These are phyloP conservation scores for Ophiognomonia clavigignenti-juglandacearum DNA, from an alignment of 2,329 filamentous ascomycete species.

Conservation along the genomic window DNA sequence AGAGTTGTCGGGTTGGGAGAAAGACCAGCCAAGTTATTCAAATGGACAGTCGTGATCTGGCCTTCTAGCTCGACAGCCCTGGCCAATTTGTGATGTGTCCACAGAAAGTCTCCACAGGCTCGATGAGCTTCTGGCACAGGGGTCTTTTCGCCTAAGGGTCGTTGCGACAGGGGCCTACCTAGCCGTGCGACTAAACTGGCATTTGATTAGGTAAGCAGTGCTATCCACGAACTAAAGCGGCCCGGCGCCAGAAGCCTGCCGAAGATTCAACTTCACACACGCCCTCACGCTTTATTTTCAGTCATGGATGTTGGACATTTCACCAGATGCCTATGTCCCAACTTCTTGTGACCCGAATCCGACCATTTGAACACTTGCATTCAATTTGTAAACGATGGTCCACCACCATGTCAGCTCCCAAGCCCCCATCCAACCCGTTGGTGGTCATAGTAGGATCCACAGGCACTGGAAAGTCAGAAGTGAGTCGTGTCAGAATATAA, in stretches of 20 bases:
- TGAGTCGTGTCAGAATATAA: conserved; percentile 34
- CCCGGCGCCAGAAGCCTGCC: no score
- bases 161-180: no score
- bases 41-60: conserved; percentile 22
- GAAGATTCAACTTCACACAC: no score
- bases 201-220: no score
- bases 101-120: not conserved
- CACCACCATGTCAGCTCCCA: conserved; percentile 31
- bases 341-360: no score
- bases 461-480: conserved; percentile 89
- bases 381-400: conserved; percentile 15
- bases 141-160: no score
- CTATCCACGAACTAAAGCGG: not conserved
- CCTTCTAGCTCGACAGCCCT: conserved; percentile 18
- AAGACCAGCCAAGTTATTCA: not conserved
- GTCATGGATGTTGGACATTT: no score
- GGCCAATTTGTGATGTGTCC: conserved; percentile 22
- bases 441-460: conserved; percentile 84
- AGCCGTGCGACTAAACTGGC: no score
- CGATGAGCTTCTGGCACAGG: not conserved
- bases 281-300: no score
- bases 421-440: conserved; percentile 52
- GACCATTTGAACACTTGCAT: no score
- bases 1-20: conserved; percentile 15
- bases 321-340: no score